These are phyloP conservation scores for Pilasporangium apinafurcum DNA, from an alignment of 352 stramenopile species.

Conservation along the genomic window DNA sequence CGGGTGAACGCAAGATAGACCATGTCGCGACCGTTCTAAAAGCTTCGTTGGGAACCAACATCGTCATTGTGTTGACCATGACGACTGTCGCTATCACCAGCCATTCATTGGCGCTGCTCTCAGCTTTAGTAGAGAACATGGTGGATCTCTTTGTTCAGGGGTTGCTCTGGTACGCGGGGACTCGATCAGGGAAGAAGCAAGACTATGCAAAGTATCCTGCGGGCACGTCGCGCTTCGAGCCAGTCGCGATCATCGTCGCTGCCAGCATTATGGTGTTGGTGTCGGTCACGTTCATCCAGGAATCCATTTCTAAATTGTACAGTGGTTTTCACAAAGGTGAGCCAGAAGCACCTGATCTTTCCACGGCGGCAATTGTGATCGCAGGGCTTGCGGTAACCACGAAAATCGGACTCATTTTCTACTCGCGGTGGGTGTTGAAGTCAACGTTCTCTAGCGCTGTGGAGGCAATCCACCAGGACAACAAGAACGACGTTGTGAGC, in stretches of 20 bases:
- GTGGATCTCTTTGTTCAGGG: constrained; percentile 91
- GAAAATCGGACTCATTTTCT: constrained; percentile 66
- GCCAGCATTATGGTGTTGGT: constrained; percentile 90
- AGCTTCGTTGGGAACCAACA: constrained; percentile 52
- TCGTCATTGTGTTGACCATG: constrained; percentile 65
- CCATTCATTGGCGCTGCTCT: constrained; percentile 87
- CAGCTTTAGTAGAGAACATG: constrained; percentile 88
- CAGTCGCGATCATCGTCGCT: constrained; percentile 89
- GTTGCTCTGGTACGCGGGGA: constrained; percentile 87
- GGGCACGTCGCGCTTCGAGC: constrained; percentile 88
- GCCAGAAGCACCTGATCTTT: constrained; percentile 84
- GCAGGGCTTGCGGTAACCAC: constrained; percentile 46
- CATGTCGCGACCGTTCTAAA: constrained; percentile 50
- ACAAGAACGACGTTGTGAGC: constrained; percentile 92
- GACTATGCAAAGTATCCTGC: constrained; percentile 90
- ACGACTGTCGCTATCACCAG: constrained; percentile 65
- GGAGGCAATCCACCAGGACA: constrained; percentile 83
- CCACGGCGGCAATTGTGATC: constrained; percentile 79
- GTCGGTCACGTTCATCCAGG: constrained; percentile 77
- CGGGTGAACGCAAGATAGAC: constrained; percentile 34
- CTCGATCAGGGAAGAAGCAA: constrained; percentile 61
- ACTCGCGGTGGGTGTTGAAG: constrained; percentile 55
- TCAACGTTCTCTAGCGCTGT: constrained; percentile 39
- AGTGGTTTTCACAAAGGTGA: constrained; percentile 36
- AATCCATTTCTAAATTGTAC: constrained; percentile 40